Evolutionary conservation across 495 filamentous ascomycete species (phyloP).

Genomic region (Hypomontagnella monticulosa): DNA sequence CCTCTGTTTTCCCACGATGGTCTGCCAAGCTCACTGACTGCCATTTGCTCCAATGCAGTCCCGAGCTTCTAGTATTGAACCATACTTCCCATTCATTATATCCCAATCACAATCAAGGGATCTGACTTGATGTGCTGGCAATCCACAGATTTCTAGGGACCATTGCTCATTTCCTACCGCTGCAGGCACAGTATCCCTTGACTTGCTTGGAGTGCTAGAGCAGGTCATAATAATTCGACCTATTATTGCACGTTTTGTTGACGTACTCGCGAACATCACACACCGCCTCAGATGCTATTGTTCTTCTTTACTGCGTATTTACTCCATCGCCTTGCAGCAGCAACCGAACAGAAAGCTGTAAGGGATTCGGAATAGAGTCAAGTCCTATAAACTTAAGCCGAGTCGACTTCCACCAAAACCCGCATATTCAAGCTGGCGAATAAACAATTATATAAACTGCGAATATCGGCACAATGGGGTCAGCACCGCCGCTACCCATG

Average conservation of each 20-base stretch:
- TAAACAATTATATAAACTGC: constrained; percentile 21
- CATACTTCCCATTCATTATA: constrained; percentile 15
- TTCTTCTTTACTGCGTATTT: constrained; percentile 30
- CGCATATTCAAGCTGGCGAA: constrained; percentile 37
- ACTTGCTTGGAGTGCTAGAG: constrained; percentile 15
- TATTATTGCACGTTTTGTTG: constrained; percentile 39
- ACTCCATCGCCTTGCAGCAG: constrained; percentile 41
- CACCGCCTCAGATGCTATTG: constrained; percentile 38
- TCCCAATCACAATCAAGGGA: constrained; percentile 39
- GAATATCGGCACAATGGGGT: constrained; percentile 53
- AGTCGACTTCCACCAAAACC: constrained; percentile 23
- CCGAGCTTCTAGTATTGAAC: constrained; percentile 33
- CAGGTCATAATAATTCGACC: constrained; percentile 35
- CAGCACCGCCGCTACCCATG: constrained; percentile 73
- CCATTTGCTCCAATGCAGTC: constrained; percentile 31
- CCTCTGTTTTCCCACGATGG: constrained; percentile 43
- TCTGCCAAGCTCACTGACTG: constrained; percentile 27
- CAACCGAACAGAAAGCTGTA: constrained; percentile 24
- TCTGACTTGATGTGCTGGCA: constrained; percentile 42
- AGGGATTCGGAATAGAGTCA: constrained; percentile 29
- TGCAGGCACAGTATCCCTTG: constrained; percentile 15
- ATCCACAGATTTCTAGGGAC: constrained; percentile 20
- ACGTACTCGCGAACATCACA: constrained; percentile 35
- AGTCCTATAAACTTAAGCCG: constrained; percentile 12
- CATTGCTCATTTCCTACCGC: constrained; percentile 9